Conservation (phyloP, 2,329 filamentous ascomycete genomes). For the Aspergillus japonicus region DNA sequence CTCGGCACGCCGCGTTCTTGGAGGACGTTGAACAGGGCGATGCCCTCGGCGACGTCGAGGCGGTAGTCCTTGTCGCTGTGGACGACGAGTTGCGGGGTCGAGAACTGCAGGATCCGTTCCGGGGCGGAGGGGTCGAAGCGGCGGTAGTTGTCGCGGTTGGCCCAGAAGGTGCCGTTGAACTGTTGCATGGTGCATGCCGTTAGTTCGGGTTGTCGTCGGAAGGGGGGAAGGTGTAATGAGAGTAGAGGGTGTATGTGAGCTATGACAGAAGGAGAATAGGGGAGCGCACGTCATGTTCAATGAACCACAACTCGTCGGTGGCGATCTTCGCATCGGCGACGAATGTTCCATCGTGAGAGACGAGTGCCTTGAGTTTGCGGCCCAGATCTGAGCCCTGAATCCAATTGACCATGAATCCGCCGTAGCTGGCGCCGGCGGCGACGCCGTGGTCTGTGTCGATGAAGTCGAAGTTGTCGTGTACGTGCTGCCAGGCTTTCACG, state of each 20-base stretch:
- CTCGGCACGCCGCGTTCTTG: slow-evolving; percentile 72
- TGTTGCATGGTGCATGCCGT: slow-evolving; percentile 12
- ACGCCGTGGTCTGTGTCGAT: slow-evolving; percentile 41
- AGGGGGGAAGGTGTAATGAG: background rate
- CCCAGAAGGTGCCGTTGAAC: slow-evolving; percentile 52
- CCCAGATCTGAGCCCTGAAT: slow-evolving; percentile 84
- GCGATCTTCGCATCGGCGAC: slow-evolving; percentile 54
- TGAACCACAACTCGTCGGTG: slow-evolving; percentile 54
- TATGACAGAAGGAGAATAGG: background rate
- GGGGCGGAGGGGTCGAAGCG: slow-evolving; percentile 65
- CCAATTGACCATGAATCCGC: slow-evolving; percentile 65
- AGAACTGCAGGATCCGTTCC: slow-evolving; percentile 64
- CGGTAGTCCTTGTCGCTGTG: slow-evolving; percentile 85
- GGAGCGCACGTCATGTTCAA: slow-evolving; percentile 44
- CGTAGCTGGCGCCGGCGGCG: slow-evolving; percentile 43
- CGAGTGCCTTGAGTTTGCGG: slow-evolving; percentile 80
- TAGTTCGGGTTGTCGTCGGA: background rate
- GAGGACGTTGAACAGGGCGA: slow-evolving; percentile 77
- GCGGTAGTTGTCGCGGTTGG: slow-evolving; percentile 61
- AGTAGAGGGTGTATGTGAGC: too few relatives aligned
- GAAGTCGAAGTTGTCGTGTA: slow-evolving; percentile 46
- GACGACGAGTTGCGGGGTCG: slow-evolving; percentile 78
- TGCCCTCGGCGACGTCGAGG: slow-evolving; percentile 75
- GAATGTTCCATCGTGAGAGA: slow-evolving; percentile 86
- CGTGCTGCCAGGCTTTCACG: slow-evolving; percentile 72